phyloP scores from a whole-genome alignment of 106 monocot species.

The Posidonia australis region DNA sequence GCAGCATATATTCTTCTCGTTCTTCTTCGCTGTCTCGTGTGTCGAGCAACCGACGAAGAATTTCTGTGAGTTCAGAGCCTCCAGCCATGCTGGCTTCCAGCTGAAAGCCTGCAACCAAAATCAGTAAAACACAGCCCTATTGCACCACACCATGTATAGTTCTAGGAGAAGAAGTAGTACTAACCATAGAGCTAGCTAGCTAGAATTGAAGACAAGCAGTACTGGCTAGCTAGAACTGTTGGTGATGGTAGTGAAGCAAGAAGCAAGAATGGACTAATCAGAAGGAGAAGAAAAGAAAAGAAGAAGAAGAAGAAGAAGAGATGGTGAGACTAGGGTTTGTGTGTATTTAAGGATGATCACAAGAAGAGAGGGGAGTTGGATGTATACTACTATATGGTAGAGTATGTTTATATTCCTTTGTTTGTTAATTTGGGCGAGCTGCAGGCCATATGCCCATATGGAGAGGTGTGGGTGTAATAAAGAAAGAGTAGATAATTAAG shows the following conservation, averaged over 20 bases:
- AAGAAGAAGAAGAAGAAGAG: background rate
- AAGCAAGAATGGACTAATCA: too few relatives aligned
- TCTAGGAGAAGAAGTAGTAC: background rate
- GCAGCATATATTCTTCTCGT: slow-evolving; percentile 91
- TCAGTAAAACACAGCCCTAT: background rate
- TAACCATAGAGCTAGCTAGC: too few relatives aligned
- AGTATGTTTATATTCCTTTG: too few relatives aligned
- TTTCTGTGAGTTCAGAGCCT: slow-evolving; percentile 53
- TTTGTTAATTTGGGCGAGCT: too few relatives aligned
- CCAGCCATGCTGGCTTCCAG: slow-evolving; percentile 73
- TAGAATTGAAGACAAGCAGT: too few relatives aligned
- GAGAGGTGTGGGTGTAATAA: background rate
- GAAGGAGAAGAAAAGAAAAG: background rate
- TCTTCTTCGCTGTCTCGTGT: slow-evolving; percentile 65
- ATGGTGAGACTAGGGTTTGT: background rate
- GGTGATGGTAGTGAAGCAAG: too few relatives aligned
- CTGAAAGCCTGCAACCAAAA: slow-evolving; percentile 20
- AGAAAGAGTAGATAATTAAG: slow-evolving; percentile 6
- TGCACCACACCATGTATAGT: background rate
- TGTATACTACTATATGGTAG: slow-evolving; percentile 16
- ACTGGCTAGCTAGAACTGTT: too few relatives aligned
- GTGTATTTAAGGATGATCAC: slow-evolving; percentile 15
- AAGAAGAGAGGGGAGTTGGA: slow-evolving; percentile 6
- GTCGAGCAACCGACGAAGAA: slow-evolving; percentile 60
- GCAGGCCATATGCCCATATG: background rate